Evolutionary conservation across 495 filamentous ascomycete species (phyloP).

Genomic region (Friedmanniomyces endolithicus): DNA sequence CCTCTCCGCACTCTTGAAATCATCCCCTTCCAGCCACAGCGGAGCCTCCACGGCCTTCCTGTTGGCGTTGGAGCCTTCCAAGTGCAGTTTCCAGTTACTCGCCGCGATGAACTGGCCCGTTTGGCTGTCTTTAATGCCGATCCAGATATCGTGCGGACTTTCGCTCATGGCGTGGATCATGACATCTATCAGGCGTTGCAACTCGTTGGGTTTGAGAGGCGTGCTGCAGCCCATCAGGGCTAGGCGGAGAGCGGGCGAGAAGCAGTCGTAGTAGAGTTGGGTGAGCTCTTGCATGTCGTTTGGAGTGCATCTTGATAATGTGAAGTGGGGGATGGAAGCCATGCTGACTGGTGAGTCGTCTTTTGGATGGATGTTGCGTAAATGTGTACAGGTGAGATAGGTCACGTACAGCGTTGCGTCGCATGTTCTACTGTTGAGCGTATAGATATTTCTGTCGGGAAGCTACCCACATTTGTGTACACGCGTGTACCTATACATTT

Average conservation of each 20-base stretch:
- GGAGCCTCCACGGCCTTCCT: not conserved
- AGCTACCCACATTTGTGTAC: too few species aligned
- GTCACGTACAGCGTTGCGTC: too few species aligned
- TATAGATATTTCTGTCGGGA: too few species aligned
- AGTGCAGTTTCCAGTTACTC: constrained; percentile 5
- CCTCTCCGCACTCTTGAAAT: not conserved
- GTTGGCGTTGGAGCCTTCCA: not conserved
- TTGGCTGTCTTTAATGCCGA: constrained; percentile 1
- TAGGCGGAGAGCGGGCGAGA: constrained; percentile 4
- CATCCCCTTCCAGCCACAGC: constrained; percentile 6
- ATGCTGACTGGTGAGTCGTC: not conserved
- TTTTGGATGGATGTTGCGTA: not conserved
- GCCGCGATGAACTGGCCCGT: constrained; percentile 7
- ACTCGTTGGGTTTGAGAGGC: not conserved
- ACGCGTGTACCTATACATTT: too few species aligned
- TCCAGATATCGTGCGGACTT: constrained; percentile 11
- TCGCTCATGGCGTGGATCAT: not conserved
- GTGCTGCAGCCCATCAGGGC: constrained; percentile 10
- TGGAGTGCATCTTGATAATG: not conserved
- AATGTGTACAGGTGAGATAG: not conserved
- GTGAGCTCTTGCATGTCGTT: constrained; percentile 7
- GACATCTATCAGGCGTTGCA: not conserved
- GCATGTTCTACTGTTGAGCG: too few species aligned
- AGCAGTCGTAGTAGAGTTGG: constrained; percentile 4
- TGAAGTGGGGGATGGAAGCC: constrained; percentile 1